Evolutionary conservation across 73 alveolate genomes (phyloP), one percentile per base, ranked within the genome.

Genomic region (Tetrahymena borealis): DNA sequence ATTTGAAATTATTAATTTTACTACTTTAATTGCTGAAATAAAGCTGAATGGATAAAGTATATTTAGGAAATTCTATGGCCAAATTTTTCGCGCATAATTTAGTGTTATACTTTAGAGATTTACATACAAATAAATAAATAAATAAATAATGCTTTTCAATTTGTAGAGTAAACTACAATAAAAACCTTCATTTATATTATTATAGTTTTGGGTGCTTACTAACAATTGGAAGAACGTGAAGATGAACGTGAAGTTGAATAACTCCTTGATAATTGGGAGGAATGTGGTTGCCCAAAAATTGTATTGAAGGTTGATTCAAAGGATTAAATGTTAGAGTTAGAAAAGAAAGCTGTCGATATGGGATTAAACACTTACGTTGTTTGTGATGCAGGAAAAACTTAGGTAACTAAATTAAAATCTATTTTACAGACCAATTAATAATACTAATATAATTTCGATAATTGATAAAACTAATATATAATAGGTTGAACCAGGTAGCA

Each of bases 341-440:
- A 95, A 32, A 96, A 95, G 33, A 41, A 94, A 94, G 98, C 99
- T 39, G 95, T 96, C 78, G 94, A 95, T 32, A 90, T 85, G 16
- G 95, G 97, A 13, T 85, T 98, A 1, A 97, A 97, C 37, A 90
- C 96, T 32, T 97, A 98, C 91, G 79, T 97, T 38, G 99, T 98
- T 32, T 96, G 97, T 31, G 99, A 98, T 97, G 99, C 99, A 20
- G 99, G 99, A 33, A 90, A 94, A 38, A 98, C 99, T 18, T 97
- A 98, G 94, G 97, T 60, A 60, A 60, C 31, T 1, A 13, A 3
- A 6, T n/a, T n/a, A n/a, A n/a, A n/a, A n/a, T n/a, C n/a, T n/a
- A n/a, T n/a, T n/a, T n/a, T n/a, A n/a, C n/a, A n/a, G n/a, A n/a
- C n/a, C n/a, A n/a, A n/a, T n/a, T n/a, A n/a, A n/a, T n/a, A n/a